Conservation (phyloP, 2,329 filamentous ascomycete genomes). For the Aspergillus sp. region DNA sequence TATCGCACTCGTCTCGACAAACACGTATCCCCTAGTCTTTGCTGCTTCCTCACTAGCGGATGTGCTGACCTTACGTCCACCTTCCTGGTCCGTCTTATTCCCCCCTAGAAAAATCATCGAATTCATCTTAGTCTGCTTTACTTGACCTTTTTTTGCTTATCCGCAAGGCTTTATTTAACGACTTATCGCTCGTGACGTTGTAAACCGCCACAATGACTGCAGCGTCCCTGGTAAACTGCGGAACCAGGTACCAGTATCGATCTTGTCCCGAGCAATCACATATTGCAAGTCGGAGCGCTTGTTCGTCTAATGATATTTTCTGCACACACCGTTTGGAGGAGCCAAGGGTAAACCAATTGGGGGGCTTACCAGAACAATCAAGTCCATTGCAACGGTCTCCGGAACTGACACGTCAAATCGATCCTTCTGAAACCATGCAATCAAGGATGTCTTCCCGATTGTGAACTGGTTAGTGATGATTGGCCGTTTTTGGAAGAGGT, state of each 20-base stretch:
- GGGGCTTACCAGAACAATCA: not conserved
- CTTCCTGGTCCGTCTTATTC: not conserved
- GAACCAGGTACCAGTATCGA: not conserved
- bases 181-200: not conserved
- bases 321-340: not conserved
- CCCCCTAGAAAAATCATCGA: not conserved
- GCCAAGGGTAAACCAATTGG: not conserved
- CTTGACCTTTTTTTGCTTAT: not conserved
- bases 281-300: not conserved
- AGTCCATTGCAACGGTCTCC: not conserved
- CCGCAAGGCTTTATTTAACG: not conserved
- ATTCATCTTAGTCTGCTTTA: not conserved
- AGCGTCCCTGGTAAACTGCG: not conserved
- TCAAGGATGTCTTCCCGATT: not conserved
- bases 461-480: not conserved
- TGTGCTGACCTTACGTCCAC: not conserved
- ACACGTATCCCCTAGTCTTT: not conserved
- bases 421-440: not conserved
- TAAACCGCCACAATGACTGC: not conserved
- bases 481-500: not conserved
- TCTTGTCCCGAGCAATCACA: not conserved
- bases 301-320: not conserved
- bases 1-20: not conserved
- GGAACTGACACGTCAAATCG: not conserved
- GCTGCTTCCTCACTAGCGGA: not conserved